Conservation (phyloP, 2,329 filamentous ascomycete species). For the Sclerotinia sclerotiorum region DNA sequence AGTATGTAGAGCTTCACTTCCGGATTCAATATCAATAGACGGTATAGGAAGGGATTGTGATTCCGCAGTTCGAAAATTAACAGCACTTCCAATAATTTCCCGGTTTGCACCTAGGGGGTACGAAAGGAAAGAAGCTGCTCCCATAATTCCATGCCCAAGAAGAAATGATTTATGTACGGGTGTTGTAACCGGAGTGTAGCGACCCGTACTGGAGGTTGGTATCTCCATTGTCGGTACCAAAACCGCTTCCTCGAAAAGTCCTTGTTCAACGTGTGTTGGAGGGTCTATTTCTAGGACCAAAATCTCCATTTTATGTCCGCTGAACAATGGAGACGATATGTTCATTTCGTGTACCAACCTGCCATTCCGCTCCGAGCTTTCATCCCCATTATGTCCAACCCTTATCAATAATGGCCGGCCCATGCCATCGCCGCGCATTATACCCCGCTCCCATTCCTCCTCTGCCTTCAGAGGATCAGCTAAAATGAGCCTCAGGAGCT, state of each 20-base stretch:
- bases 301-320: conserved; percentile 64
- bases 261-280: conserved; percentile 46
- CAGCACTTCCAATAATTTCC: conserved; percentile 53
- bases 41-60: conserved; percentile 47
- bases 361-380: conserved; percentile 41
- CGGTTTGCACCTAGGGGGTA: conserved; percentile 43
- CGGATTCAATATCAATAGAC: conserved; percentile 63
- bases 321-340: conserved; percentile 62
- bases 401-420: conserved; percentile 62
- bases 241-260: conserved; percentile 60
- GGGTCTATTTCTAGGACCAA: conserved; percentile 55
- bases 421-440: conserved; percentile 48
- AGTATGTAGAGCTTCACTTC: conserved; percentile 60
- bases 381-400: conserved; percentile 44
- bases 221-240: conserved; percentile 77
- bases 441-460: conserved; percentile 64
- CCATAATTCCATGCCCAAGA: conserved; percentile 70
- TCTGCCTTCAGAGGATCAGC: conserved; percentile 66
- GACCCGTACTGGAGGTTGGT: conserved; percentile 60
- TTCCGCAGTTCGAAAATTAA: conserved; percentile 53
- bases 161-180: conserved; percentile 83
- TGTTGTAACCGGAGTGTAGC: conserved; percentile 67
- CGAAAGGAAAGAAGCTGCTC: conserved; percentile 55
- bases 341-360: conserved; percentile 58
- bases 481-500: conserved; percentile 66